A percentile compares a stretch with the other conserved stretches of the same genome.
Conservation (phyloP, 331 rosid genomes). For the Dryas integrifolia region DNA sequence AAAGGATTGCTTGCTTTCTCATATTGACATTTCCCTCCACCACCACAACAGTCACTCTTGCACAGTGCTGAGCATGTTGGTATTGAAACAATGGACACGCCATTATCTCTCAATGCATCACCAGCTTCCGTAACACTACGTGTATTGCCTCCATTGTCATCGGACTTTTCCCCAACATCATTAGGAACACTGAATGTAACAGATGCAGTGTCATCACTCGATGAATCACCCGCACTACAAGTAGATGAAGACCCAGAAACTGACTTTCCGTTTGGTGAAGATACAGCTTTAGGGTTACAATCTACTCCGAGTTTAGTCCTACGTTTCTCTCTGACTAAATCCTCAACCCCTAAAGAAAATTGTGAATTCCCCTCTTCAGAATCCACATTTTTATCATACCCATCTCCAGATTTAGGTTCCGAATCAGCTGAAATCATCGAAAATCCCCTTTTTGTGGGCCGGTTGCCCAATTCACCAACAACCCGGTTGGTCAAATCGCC, state of each 20-base stretch:
- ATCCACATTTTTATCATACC: conserved; percentile 9
- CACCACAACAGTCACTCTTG: conserved; percentile 18
- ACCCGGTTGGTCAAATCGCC: conserved; percentile 57
- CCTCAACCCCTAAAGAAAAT: conserved; percentile 27
- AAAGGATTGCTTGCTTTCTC: conserved; percentile 14
- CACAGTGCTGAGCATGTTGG: conserved; percentile 16
- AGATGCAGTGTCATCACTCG: conserved; percentile 16
- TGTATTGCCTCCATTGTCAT: conserved; percentile 8
- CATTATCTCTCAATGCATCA: conserved; percentile 32
- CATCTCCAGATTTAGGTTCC: conserved; percentile 29
- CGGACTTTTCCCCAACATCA: conserved; percentile 13
- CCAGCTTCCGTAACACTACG: conserved; percentile 14
- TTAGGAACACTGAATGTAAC: conserved; percentile 4
- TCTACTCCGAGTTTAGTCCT: conserved; percentile 14
- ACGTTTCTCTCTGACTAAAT: conserved; percentile 30
- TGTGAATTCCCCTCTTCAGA: conserved; percentile 25
- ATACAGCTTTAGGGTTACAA: conserved; percentile 8
- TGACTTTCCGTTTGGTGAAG: conserved; percentile 26
- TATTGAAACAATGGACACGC: conserved; percentile 20
- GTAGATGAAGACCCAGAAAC: conserved; percentile 24
- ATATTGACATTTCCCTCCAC: conserved; percentile 21
- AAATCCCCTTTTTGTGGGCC: conserved; percentile 45
- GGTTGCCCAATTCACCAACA: conserved; percentile 60
- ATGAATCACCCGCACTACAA: conserved; percentile 29
- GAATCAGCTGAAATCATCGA: conserved; percentile 39